A percentile compares a stretch with the other conserved stretches of the same genome.
phyloP scores from a whole-genome alignment of 495 filamentous ascomycete species.

The Hypoxylon lienhwacheense region DNA sequence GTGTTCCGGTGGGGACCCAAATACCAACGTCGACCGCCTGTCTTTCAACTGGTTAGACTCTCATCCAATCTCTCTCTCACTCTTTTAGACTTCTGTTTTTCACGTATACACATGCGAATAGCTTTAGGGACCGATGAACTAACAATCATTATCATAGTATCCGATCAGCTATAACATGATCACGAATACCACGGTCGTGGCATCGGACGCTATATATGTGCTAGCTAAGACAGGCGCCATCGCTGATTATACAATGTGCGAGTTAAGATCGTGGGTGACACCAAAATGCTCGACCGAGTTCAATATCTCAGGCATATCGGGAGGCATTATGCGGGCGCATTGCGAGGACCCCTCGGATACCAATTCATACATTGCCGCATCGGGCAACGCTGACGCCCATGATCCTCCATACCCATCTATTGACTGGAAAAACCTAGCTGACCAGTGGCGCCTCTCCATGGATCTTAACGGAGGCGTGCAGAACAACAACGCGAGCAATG shows the following conservation, averaged over 20 bases:
- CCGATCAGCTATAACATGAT: constrained; percentile 67
- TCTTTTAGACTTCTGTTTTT: no score
- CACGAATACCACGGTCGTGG: constrained; percentile 50
- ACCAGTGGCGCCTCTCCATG: constrained; percentile 58
- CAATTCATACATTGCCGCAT: constrained; percentile 53
- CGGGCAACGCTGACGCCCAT: constrained; percentile 34
- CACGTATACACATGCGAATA: no score
- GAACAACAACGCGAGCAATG: constrained; percentile 61
- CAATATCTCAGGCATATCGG: constrained; percentile 57
- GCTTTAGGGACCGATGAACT: background rate
- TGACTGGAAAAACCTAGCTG: constrained; percentile 64
- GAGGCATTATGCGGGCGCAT: constrained; percentile 53
- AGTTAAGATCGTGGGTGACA: constrained; percentile 59
- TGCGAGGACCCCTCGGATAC: constrained; percentile 60
- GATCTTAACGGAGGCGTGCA: constrained; percentile 62
- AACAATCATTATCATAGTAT: constrained; percentile 32
- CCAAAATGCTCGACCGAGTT: constrained; percentile 65
- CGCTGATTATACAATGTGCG: constrained; percentile 62
- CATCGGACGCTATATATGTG: constrained; percentile 61
- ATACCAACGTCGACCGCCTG: constrained; percentile 56
- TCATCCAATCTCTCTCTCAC: background rate
- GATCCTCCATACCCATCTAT: constrained; percentile 33
- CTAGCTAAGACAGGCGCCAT: constrained; percentile 55
- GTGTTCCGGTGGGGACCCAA: constrained; percentile 64
- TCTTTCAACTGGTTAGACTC: constrained; percentile 59